phyloP scores from a whole-genome alignment of 345 rosid genomes.

The Gossypium ekmanianum region DNA sequence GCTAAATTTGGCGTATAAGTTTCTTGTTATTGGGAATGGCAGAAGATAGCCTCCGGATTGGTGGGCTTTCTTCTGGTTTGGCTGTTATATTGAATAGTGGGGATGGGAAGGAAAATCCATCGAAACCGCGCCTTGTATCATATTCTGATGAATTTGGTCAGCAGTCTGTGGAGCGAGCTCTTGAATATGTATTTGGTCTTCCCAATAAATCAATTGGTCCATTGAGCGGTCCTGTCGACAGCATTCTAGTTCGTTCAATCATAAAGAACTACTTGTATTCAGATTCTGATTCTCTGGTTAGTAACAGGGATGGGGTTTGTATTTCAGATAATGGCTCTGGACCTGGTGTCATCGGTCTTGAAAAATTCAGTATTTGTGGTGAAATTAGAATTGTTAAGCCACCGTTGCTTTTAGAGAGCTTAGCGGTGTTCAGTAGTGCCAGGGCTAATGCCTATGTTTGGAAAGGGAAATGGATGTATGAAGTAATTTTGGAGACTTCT shows the following conservation, averaged over 20 bases:
- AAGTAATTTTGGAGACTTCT: slow-evolving; percentile 85
- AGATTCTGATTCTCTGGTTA: slow-evolving; percentile 19
- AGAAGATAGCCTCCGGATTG: slow-evolving; percentile 60
- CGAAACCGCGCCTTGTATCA: slow-evolving; percentile 59
- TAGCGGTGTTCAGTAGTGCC: slow-evolving; percentile 77
- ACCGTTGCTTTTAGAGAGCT: slow-evolving; percentile 81
- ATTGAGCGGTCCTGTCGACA: slow-evolving; percentile 44
- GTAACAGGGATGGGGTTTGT: slow-evolving; percentile 56
- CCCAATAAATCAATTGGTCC: slow-evolving; percentile 56
- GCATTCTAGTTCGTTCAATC: slow-evolving; percentile 39
- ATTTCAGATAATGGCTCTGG: slow-evolving; percentile 46
- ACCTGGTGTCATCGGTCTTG: slow-evolving; percentile 52
- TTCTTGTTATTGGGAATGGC: slow-evolving; percentile 52
- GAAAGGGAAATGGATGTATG: slow-evolving; percentile 99
- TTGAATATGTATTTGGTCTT: slow-evolving; percentile 70
- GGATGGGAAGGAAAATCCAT: slow-evolving; percentile 50
- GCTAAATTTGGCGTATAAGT: not conserved
- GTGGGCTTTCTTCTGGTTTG: slow-evolving; percentile 83
- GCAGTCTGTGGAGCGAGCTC: slow-evolving; percentile 70
- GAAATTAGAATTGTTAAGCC: slow-evolving; percentile 61
- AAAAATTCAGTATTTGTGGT: slow-evolving; percentile 73
- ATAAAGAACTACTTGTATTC: slow-evolving; percentile 43
- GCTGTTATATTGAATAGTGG: slow-evolving; percentile 68
- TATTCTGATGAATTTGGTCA: slow-evolving; percentile 69
- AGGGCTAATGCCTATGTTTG: slow-evolving; percentile 87